A percentile compares a stretch with the other conserved stretches of the same genome.
Conservation (phyloP, 805 yeast genomes). For the Kockiozyma suomiensis region DNA sequence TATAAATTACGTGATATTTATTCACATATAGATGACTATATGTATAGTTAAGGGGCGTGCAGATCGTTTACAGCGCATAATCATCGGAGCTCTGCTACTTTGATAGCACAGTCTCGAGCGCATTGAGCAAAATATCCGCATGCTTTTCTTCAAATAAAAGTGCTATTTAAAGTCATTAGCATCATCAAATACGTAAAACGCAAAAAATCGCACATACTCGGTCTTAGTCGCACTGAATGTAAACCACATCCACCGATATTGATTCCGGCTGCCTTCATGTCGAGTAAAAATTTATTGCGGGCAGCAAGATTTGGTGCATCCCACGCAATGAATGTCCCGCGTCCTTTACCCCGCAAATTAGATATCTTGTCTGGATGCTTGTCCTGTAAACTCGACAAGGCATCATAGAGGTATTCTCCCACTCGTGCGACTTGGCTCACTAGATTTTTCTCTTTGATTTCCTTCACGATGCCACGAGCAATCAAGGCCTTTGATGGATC, state of each 20-base stretch:
- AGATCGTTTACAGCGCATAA: no score
- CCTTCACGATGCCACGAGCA: slow-evolving; percentile 71
- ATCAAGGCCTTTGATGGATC: slow-evolving; percentile 80
- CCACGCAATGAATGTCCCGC: slow-evolving; percentile 85
- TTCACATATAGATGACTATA: no score
- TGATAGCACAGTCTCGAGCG: slow-evolving; percentile 45
- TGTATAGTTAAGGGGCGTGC: no score
- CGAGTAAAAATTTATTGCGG: slow-evolving; percentile 64
- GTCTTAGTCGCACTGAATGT: slow-evolving; percentile 76
- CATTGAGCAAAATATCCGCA: slow-evolving; percentile 64
- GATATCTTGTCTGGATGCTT: slow-evolving; percentile 55
- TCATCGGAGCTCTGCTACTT: no score
- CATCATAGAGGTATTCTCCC: slow-evolving; percentile 65
- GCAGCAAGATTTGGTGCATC: slow-evolving; percentile 56
- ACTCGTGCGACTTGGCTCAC: slow-evolving; percentile 58
- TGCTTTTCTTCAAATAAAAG: slow-evolving; percentile 78
- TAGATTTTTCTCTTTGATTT: slow-evolving; percentile 63
- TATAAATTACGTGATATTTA: no score
- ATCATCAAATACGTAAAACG: background rate
- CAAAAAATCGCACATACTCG: slow-evolving; percentile 43
- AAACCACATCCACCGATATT: slow-evolving; percentile 88
- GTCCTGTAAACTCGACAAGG: slow-evolving; percentile 54
- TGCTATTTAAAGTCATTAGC: slow-evolving; percentile 37
- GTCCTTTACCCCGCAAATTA: slow-evolving; percentile 71
- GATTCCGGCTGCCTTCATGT: slow-evolving; percentile 65